Base-by-base conservation (phyloP, 257 asterid genomes). In the Solanum microdontum region DNA sequence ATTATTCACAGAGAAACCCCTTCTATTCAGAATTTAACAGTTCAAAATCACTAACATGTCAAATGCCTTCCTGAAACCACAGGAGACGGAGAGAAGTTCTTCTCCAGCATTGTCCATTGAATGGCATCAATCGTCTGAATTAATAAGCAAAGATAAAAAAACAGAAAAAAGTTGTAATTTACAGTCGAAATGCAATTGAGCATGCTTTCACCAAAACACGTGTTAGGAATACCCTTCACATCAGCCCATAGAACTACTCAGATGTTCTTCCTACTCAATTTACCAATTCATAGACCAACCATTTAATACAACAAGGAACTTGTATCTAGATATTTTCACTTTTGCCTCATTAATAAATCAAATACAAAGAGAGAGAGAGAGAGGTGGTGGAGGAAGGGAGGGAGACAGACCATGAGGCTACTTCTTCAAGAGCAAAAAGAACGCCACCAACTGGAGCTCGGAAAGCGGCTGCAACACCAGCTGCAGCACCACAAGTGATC, bases 361-460 rank as follows among this genome's bases (percentile, higher is more conserved):
- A 82, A 82, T 17, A 82, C 28, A 84, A 32, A 45, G 64, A 79
- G 39, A 36, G 86, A 28, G 84, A 10, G 60, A 2, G 8, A 8
- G 32, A 3, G 34, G 88, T 66, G 88, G 32, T 64, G 30, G 24
- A 4, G 23, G 21, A 43, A 14, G 84, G 86, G 82, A 89, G 37
- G 83, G 87, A 82, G 64, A 34, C 80, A 85, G 90, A 95, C 99
- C 99, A 97, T 60, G 99, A 95, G 86, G 99, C 98, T 87, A 98
- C 99, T 97, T 97, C 99, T 94, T 97, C 99, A 58, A 97, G 98
- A 66, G 99, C 99, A 88, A 97, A 97, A 90, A 97, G 99, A 75
- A 97, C 99, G 15, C 99, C 99, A 86, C 99, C 99, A 86, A 97
- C 99, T 80, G 99, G 99, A 86, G 99, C 98, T 33, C 99, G 99